phyloP scores from a whole-genome alignment of 179 eudicot genomes.

The Camellia oleifera region DNA sequence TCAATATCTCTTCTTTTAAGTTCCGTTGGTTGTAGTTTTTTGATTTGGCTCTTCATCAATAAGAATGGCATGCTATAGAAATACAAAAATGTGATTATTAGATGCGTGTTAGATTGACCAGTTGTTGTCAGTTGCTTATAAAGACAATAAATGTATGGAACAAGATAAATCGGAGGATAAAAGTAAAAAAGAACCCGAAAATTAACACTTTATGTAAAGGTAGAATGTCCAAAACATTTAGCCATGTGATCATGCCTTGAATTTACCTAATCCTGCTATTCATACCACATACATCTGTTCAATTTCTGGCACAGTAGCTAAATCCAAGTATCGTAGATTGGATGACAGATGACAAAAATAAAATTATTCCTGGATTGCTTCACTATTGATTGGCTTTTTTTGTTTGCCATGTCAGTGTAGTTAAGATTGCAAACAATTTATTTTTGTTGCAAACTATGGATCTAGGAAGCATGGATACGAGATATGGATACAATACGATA shows the following conservation, averaged over 20 bases:
- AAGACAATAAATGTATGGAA: background rate
- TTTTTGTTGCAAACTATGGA: background rate
- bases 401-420: background rate
- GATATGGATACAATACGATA: no score
- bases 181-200: background rate
- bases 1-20: background rate
- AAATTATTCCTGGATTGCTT: background rate
- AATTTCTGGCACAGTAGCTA: background rate
- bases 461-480: no score
- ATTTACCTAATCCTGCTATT: background rate
- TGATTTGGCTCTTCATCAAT: conserved; percentile 8
- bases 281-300: background rate
- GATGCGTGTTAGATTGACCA: background rate
- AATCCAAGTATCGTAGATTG: background rate
- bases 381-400: background rate
- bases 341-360: background rate
- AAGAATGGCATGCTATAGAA: background rate
- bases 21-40: background rate
- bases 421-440: background rate
- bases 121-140: conserved; percentile 6
- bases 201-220: background rate
- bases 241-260: background rate
- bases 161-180: background rate
- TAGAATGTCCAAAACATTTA: background rate
- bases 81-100: background rate